Base-by-base conservation (phyloP, 805 yeast genomes). In the Wickerhamiella dianesei region DNA sequence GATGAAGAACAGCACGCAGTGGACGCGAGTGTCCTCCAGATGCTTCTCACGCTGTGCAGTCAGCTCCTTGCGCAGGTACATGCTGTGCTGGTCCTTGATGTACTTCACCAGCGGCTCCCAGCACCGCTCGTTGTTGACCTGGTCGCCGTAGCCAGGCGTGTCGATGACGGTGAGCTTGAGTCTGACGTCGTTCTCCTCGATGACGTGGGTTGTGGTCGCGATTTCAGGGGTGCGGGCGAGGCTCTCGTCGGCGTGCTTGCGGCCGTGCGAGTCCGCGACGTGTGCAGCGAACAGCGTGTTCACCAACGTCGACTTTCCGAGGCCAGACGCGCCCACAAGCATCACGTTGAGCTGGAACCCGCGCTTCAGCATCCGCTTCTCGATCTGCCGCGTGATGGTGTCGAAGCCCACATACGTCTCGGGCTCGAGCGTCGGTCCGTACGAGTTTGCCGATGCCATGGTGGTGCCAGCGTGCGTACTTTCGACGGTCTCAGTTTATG, bases 81-180 rank as follows among this genome's bases (percentile, higher is more conserved):
- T 80, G 40, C 94, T 82, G 64, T 88, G 94, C 67, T 88, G 96
- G 66, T 88, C 96, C 68, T 88, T 88, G 63, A 88, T 85, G 67
- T 87, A 88, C 66, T 85, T 86, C 54, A 88, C 80, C 52, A 88
- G 79, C 45, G 96, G 96, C 58, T 88, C 97, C 96, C 96, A 89
- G 66, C 94, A 87, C 66, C 82, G 83, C 59, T 84, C 94, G 66
- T 88, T 88, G 69, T 87, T 84, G 55, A 92, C 82, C 67, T 84
- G 95, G 71, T 92, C 98, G 37, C 96, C 97, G 70, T 86, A 92
- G 14, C 97, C 97, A 18, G 97, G 97, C 2, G 98, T 92, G 63
- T 92, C 98, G 61, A 92, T 84, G 47, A 92, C 79, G 58, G 86
- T 88, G 53, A 92, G 69, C 58, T 81, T 81, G 62, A 92, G 76